These are phyloP conservation scores for Sporothrix luriei DNA, from an alignment of 2,329 filamentous ascomycete genomes.

Conservation along the genomic window DNA sequence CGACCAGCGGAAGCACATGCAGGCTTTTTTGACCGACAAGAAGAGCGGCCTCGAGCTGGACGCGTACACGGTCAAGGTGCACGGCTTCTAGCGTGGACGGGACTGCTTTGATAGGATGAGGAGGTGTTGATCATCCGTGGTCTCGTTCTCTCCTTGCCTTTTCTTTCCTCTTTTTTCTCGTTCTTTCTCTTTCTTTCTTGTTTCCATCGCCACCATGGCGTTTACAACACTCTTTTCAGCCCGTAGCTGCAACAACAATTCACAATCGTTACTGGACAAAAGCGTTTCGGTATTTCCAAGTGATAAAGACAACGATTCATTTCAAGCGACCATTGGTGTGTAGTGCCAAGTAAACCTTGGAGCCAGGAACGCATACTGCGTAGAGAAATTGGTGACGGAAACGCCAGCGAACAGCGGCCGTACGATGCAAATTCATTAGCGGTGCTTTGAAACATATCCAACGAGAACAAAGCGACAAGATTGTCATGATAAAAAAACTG, in stretches of 20 bases:
- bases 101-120: not conserved
- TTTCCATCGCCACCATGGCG: not conserved
- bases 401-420: not conserved
- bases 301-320: not conserved
- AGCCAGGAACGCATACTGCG: not conserved
- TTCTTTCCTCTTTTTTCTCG: not conserved
- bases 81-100: conserved; percentile 59
- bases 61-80: conserved; percentile 93
- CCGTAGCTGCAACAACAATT: not conserved
- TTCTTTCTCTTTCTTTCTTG: not conserved
- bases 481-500: not conserved
- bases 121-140: no score
- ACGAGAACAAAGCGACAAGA: not conserved
- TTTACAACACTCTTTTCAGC: not conserved
- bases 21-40: conserved; percentile 95
- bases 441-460: not conserved
- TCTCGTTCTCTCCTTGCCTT: not conserved
- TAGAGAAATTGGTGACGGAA: no score
- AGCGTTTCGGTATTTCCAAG: not conserved
- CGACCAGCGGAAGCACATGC: conserved; percentile 97
- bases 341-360: not conserved
- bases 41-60: conserved; percentile 91
- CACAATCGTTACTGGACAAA: not conserved
- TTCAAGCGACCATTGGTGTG: not conserved
- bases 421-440: not conserved